A percentile compares a stretch with the other conserved stretches of the same genome.
These are phyloP conservation scores for Yueomyces sp. DNA, from an alignment of 805 yeast genomes.

Conservation along the genomic window DNA sequence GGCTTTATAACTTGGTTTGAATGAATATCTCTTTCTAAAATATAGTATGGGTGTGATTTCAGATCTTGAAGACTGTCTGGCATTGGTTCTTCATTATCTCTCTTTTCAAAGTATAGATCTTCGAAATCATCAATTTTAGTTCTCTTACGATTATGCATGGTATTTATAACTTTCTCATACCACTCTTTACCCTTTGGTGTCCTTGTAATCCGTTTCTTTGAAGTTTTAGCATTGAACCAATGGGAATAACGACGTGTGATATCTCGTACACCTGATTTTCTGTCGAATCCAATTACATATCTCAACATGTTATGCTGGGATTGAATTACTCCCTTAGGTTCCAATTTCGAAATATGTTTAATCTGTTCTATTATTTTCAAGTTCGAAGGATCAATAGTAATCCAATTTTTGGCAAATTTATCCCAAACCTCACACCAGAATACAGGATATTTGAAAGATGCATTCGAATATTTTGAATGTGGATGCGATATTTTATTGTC, in stretches of 20 bases:
- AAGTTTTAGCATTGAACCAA: constrained; percentile 56
- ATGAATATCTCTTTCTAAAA: constrained; percentile 59
- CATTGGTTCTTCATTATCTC: constrained; percentile 69
- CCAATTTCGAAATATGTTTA: constrained; percentile 43
- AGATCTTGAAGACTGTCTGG: constrained; percentile 77
- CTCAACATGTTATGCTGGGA: constrained; percentile 36
- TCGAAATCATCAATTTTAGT: constrained; percentile 25
- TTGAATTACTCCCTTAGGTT: constrained; percentile 37
- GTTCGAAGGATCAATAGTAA: constrained; percentile 74
- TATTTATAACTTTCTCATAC: constrained; percentile 35
- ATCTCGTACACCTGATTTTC: constrained; percentile 53
- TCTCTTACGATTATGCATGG: constrained; percentile 16
- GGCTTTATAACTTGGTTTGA: constrained; percentile 63
- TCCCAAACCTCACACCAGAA: constrained; percentile 97
- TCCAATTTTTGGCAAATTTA: constrained; percentile 53
- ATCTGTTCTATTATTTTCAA: constrained; percentile 50
- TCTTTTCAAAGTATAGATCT: constrained; percentile 23
- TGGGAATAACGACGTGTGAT: constrained; percentile 67
- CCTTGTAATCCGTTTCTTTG: constrained; percentile 58
- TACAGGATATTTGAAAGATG: constrained; percentile 39
- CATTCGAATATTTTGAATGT: background rate
- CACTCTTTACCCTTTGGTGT: constrained; percentile 44
- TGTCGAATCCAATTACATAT: constrained; percentile 71
- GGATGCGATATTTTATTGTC: constrained; percentile 11
- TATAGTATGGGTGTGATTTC: constrained; percentile 76